Conservation (phyloP, 306 rosid genomes). For the Inga laurina region DNA sequence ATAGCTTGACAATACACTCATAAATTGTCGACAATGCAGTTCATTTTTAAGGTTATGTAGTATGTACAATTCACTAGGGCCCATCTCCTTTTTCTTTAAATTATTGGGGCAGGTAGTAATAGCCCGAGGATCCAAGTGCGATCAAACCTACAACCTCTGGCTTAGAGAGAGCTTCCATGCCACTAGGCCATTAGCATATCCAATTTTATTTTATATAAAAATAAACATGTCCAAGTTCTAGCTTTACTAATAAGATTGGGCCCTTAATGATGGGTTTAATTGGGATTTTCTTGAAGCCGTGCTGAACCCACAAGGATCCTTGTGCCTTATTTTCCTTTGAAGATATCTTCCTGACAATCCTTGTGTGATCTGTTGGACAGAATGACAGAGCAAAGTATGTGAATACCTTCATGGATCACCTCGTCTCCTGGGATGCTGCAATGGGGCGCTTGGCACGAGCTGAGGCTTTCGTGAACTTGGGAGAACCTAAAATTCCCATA, state of each 20-base stretch:
- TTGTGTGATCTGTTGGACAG: constrained; percentile 47
- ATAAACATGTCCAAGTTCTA: background rate
- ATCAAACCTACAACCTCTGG: too few relatives aligned
- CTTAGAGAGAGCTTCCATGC: too few relatives aligned
- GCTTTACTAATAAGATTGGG: background rate
- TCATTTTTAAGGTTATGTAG: too few relatives aligned
- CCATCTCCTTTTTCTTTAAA: background rate
- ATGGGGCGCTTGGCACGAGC: constrained; percentile 62
- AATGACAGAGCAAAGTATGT: constrained; percentile 79
- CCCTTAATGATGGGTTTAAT: too few relatives aligned
- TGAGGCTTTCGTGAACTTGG: constrained; percentile 81
- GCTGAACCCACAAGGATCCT: background rate
- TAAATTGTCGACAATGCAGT: too few relatives aligned
- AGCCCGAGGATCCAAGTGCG: too few relatives aligned
- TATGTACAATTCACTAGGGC: background rate
- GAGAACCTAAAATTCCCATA: constrained; percentile 87
- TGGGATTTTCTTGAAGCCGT: too few relatives aligned
- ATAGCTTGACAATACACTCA: background rate
- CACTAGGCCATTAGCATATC: too few relatives aligned
- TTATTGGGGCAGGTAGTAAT: too few relatives aligned
- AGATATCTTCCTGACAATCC: constrained; percentile 24
- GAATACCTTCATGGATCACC: constrained; percentile 74
- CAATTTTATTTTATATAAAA: too few relatives aligned
- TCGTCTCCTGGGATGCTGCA: constrained; percentile 92
- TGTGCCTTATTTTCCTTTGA: constrained; percentile 6